phyloP scores from a whole-genome alignment of 2,329 filamentous ascomycete genomes.

The Zarea fungicola region DNA sequence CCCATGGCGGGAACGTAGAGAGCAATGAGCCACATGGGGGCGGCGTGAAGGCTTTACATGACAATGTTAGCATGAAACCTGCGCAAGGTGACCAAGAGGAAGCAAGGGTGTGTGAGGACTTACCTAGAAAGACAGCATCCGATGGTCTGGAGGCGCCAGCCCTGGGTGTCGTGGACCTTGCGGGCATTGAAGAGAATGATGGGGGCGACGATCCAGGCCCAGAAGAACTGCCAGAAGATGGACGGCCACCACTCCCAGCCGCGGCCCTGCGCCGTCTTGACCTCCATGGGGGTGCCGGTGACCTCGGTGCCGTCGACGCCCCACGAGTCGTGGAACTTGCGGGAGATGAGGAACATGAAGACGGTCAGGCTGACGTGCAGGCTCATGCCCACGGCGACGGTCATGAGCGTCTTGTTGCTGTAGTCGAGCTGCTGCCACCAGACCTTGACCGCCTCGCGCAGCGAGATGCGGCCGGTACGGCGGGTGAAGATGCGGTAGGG shows the following conservation, averaged over 20 bases:
- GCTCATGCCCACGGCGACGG: constrained; percentile 49
- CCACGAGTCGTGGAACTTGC: constrained; percentile 58
- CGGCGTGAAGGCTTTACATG: constrained; percentile 53
- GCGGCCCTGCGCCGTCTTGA: constrained; percentile 38
- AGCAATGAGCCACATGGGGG: constrained; percentile 63
- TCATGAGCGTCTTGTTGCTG: constrained; percentile 42
- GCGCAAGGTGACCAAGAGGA: background rate
- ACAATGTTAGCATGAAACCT: too few relatives aligned
- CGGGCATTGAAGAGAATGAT: constrained; percentile 57
- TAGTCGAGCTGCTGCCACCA: constrained; percentile 39
- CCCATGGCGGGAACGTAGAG: constrained; percentile 47
- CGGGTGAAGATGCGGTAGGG: constrained; percentile 18
- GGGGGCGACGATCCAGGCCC: constrained; percentile 58
- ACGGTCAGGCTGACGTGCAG: constrained; percentile 54
- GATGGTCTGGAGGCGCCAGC: constrained; percentile 61
- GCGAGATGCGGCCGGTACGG: constrained; percentile 17
- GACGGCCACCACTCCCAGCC: constrained; percentile 68
- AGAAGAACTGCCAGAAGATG: constrained; percentile 59
- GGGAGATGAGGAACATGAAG: constrained; percentile 57
- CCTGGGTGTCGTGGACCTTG: constrained; percentile 57
- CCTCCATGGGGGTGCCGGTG: constrained; percentile 46
- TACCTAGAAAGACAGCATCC: constrained; percentile 43
- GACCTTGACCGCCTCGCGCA: constrained; percentile 26
- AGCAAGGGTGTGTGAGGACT: constrained; percentile 16
- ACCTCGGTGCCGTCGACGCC: constrained; percentile 59